Evolutionary conservation across 495 filamentous ascomycete species (phyloP).

Genomic region (Umbilicaria muhlenbergii): DNA sequence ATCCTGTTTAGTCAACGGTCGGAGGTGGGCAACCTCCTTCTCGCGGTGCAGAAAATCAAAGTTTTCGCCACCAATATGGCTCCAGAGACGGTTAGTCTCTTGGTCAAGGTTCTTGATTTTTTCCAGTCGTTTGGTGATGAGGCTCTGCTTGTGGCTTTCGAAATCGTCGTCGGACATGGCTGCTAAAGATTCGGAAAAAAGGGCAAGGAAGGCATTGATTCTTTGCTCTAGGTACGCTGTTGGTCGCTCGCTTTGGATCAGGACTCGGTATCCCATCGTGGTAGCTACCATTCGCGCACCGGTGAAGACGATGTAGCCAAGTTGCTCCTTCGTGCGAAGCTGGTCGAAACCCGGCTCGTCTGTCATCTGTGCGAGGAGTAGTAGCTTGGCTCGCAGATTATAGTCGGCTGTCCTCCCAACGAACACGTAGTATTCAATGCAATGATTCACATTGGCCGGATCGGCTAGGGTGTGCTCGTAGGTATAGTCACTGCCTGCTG

Average conservation of each 20-base stretch:
- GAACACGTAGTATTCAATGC: slow-evolving; percentile 81
- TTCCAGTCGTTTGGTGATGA: slow-evolving; percentile 79
- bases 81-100: slow-evolving; percentile 72
- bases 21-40: slow-evolving; percentile 59
- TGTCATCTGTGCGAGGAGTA: slow-evolving; percentile 79
- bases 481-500: slow-evolving; percentile 64
- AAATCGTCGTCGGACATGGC: slow-evolving; percentile 77
- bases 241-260: slow-evolving; percentile 87
- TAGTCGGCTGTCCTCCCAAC: slow-evolving; percentile 60
- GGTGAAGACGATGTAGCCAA: slow-evolving; percentile 91
- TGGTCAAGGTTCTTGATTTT: slow-evolving; percentile 84
- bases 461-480: slow-evolving; percentile 72
- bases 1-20: slow-evolving; percentile 58
- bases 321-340: slow-evolving; percentile 89
- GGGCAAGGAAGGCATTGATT: slow-evolving; percentile 67
- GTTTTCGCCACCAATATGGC: slow-evolving; percentile 67
- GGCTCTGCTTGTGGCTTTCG: slow-evolving; percentile 74
- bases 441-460: slow-evolving; percentile 88
- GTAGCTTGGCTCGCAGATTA: slow-evolving; percentile 51
- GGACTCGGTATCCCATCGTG: slow-evolving; percentile 70
- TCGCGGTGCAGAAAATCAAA: slow-evolving; percentile 80
- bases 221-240: slow-evolving; percentile 69
- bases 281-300: slow-evolving; percentile 52
- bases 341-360: slow-evolving; percentile 91
- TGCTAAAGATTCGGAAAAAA: slow-evolving; percentile 46